Evolutionary conservation across 2,329 filamentous ascomycete species (phyloP).

Genomic region (Emergomyces pasteurianus): DNA sequence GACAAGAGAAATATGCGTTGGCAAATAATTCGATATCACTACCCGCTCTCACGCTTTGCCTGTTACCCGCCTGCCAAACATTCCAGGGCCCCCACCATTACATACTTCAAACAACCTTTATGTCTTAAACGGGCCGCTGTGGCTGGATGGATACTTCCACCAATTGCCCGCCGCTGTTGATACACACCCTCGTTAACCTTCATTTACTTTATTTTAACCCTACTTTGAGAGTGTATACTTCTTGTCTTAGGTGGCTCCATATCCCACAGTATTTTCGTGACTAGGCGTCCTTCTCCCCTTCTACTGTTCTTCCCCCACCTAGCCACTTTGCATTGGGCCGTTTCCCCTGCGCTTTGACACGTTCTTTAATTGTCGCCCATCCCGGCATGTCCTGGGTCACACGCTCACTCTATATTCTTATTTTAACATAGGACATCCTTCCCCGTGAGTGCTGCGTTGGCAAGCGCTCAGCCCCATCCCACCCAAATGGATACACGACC

Average conservation of each 20-base stretch:
- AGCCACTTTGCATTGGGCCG: neutral
- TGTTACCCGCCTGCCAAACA: neutral
- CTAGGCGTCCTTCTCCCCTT: neutral
- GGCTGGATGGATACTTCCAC: neutral
- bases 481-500: constrained; percentile 3
- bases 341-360: constrained; percentile 2
- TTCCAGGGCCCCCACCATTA: neutral
- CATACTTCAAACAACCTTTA: neutral
- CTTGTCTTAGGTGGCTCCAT: neutral
- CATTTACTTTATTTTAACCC: neutral
- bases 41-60: too few species aligned
- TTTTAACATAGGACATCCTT: constrained; percentile 15
- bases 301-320: neutral
- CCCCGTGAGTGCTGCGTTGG: constrained; percentile 19
- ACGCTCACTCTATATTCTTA: constrained; percentile 19
- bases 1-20: neutral
- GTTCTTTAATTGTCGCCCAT: constrained; percentile 1
- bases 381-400: constrained; percentile 15
- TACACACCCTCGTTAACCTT: neutral
- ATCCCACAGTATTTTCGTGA: neutral
- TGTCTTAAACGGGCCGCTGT: neutral
- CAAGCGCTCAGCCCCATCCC: constrained; percentile 18
- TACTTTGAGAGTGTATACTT: too few species aligned
- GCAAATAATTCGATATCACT: neutral
- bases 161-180: neutral